Conservation (phyloP, 2,329 filamentous ascomycete genomes). For the Lachnellula arida region DNA sequence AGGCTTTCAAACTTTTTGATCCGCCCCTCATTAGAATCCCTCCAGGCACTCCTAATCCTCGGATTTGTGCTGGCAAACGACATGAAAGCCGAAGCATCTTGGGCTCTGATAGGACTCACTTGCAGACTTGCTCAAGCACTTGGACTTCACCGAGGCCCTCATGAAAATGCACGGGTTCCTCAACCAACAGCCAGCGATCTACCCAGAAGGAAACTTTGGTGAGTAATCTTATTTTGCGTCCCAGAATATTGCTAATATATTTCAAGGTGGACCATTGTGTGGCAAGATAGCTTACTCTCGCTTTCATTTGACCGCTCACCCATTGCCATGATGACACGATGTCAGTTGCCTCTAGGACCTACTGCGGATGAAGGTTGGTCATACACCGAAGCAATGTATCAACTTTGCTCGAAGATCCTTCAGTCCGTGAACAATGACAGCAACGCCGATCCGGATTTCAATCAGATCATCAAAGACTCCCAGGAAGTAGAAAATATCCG, state of each 20-base stretch:
- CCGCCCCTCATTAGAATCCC: constrained; percentile 59
- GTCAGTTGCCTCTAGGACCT: constrained; percentile 47
- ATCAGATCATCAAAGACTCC: constrained; percentile 54
- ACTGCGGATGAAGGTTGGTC: constrained; percentile 47
- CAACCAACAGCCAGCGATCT: constrained; percentile 28
- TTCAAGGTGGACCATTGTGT: constrained; percentile 55
- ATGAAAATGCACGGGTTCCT: constrained; percentile 23
- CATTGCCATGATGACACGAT: constrained; percentile 46
- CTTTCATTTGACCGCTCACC: constrained; percentile 62
- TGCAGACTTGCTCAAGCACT: constrained; percentile 62
- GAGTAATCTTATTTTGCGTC: not conserved
- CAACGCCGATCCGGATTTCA: constrained; percentile 24
- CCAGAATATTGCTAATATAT: constrained; percentile 5
- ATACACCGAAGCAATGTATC: constrained; percentile 62
- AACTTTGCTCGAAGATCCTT: constrained; percentile 57
- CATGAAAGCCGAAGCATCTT: constrained; percentile 66
- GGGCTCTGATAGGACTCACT: constrained; percentile 59
- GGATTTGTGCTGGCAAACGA: constrained; percentile 62
- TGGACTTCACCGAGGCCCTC: constrained; percentile 46
- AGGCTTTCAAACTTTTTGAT: constrained; percentile 60
- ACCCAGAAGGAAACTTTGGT: constrained; percentile 30
- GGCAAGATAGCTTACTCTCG: constrained; percentile 63
- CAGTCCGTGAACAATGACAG: constrained; percentile 31
- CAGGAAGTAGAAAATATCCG: constrained; percentile 38
- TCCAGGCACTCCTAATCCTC: constrained; percentile 59